These are phyloP conservation scores for Cladobotryum protrusum DNA, from an alignment of 2,329 filamentous ascomycete genomes.

Conservation along the genomic window DNA sequence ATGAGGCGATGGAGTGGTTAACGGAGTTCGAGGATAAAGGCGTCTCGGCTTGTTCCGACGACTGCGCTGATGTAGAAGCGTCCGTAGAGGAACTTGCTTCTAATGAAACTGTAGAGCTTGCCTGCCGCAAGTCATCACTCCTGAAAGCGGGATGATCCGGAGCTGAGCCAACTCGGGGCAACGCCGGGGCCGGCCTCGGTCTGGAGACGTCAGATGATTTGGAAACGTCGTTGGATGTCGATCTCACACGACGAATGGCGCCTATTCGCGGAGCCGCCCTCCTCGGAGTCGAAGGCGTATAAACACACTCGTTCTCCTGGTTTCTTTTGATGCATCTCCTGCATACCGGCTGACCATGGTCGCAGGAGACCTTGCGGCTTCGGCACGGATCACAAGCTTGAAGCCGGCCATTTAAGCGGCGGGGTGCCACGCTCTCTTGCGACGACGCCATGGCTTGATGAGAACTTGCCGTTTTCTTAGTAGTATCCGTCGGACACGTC, in stretches of 20 bases:
- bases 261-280: neutral
- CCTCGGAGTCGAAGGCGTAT: slow-evolving; percentile 14
- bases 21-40: neutral
- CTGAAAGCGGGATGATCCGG: too few species aligned
- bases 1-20: neutral
- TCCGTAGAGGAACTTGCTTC: neutral
- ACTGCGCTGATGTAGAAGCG: neutral
- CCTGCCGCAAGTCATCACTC: neutral
- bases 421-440: slow-evolving; percentile 10
- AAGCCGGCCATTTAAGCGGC: slow-evolving; percentile 20
- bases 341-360: slow-evolving; percentile 32
- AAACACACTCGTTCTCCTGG: slow-evolving; percentile 27
- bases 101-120: neutral
- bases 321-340: slow-evolving; percentile 30
- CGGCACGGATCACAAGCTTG: slow-evolving; percentile 28
- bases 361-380: slow-evolving; percentile 35
- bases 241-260: too few species aligned
- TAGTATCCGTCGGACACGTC: neutral
- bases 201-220: too few species aligned
- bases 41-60: neutral
- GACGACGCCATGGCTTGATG: slow-evolving; percentile 1
- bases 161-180: neutral
- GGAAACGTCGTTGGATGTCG: too few species aligned
- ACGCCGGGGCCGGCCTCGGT: too few species aligned
- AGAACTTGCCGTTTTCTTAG: neutral